phyloP scores from a whole-genome alignment of 2,329 filamentous ascomycete genomes.

The Penicillium rolfsii region DNA sequence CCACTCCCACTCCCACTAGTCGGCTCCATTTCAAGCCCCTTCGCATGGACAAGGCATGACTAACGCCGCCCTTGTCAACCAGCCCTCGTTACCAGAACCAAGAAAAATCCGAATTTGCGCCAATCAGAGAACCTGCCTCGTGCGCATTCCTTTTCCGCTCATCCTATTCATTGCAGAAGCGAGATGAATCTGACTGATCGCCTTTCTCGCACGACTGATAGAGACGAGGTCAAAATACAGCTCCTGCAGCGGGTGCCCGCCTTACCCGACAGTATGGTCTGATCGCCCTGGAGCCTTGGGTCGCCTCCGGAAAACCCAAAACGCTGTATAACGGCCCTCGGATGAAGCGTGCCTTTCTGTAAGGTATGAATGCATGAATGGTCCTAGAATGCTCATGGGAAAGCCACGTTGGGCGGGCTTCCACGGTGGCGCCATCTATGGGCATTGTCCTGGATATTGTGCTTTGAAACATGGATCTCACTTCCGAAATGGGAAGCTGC shows the following conservation, averaged over 20 bases:
- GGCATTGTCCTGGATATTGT: not conserved
- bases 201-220: not conserved
- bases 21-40: not conserved
- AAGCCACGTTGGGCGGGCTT: not conserved
- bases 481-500: slow-evolving; percentile 4
- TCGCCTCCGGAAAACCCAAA: slow-evolving; percentile 15
- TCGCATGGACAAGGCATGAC: no score
- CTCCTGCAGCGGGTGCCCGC: slow-evolving; percentile 20
- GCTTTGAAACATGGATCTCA: not conserved
- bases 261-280: slow-evolving; percentile 24
- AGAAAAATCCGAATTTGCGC: not conserved
- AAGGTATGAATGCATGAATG: not conserved
- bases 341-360: not conserved
- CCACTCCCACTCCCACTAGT: slow-evolving; percentile 1
- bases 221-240: slow-evolving; percentile 18
- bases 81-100: slow-evolving; percentile 1
- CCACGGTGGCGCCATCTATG: not conserved
- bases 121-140: not conserved
- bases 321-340: not conserved
- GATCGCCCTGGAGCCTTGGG: slow-evolving; percentile 24
- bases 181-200: not conserved
- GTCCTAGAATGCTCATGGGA: not conserved
- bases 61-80: not conserved
- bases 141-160: not conserved
- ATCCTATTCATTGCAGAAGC: no score